A percentile compares a stretch with the other conserved stretches of the same genome.
phyloP scores from a whole-genome alignment of 768 basidiomycete genomes.

The Boletus fagicola region DNA sequence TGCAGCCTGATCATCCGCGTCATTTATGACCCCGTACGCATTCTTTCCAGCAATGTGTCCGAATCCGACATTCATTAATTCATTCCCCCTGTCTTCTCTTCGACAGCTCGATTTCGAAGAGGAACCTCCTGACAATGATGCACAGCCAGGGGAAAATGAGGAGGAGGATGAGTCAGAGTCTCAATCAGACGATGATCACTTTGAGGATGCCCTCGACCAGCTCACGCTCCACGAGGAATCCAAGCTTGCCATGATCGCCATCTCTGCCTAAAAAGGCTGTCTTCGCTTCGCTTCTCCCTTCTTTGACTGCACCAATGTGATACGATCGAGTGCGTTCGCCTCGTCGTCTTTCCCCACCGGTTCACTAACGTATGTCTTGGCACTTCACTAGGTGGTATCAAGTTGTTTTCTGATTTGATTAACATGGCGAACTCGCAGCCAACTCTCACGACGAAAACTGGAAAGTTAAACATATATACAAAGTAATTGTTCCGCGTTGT shows the following conservation, averaged over 20 bases:
- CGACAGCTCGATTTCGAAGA: slow-evolving; percentile 81
- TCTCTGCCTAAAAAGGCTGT: slow-evolving; percentile 15
- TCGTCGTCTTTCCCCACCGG: neutral
- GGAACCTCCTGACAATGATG: slow-evolving; percentile 56
- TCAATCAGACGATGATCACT: slow-evolving; percentile 44
- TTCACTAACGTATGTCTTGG: neutral
- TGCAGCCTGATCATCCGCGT: slow-evolving; percentile 92
- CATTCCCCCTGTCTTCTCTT: neutral
- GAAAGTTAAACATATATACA: neutral
- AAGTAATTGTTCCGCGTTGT: neutral
- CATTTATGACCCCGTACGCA: slow-evolving; percentile 88
- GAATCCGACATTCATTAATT: slow-evolving; percentile 6
- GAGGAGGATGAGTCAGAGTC: slow-evolving; percentile 38
- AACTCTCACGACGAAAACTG: neutral
- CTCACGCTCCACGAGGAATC: slow-evolving; percentile 36
- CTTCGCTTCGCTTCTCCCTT: neutral
- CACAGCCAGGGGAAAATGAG: slow-evolving; percentile 24
- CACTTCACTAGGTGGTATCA: neutral
- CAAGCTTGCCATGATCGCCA: slow-evolving; percentile 10
- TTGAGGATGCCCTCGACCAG: slow-evolving; percentile 68
- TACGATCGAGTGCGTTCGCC: slow-evolving; percentile 3
- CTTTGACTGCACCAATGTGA: neutral
- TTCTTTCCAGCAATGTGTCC: neutral
- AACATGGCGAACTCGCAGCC: neutral
- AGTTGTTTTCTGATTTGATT: neutral